These are phyloP conservation scores for Xylaria hypoxylon DNA, from an alignment of 2,329 filamentous ascomycete species.

Conservation along the genomic window DNA sequence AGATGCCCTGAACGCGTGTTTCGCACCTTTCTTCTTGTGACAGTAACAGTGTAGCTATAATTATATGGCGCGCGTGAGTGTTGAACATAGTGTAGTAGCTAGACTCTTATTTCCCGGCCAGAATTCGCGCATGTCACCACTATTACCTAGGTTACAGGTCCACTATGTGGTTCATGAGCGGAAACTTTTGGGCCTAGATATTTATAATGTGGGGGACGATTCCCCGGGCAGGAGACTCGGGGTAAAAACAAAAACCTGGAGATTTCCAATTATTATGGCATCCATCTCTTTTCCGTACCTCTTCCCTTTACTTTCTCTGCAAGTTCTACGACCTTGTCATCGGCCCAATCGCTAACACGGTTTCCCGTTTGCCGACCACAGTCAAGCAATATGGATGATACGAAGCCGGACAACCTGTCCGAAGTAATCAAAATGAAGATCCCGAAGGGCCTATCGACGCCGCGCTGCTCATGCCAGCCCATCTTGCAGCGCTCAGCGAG, in stretches of 20 bases:
- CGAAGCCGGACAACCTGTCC: slow-evolving; percentile 27
- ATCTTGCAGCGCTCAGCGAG: slow-evolving; percentile 38
- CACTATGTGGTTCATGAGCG: background rate
- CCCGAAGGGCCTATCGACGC: background rate
- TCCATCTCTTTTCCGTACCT: background rate
- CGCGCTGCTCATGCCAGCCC: slow-evolving; percentile 38
- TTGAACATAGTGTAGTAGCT: too few relatives aligned
- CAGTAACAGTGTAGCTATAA: too few relatives aligned
- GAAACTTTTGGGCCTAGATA: background rate
- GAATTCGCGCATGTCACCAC: background rate
- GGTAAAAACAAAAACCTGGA: background rate
- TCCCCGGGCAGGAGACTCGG: background rate
- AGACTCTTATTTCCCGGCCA: too few relatives aligned
- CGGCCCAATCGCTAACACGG: background rate
- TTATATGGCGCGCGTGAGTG: too few relatives aligned
- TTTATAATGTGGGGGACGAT: slow-evolving; percentile 4
- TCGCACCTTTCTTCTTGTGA: too few relatives aligned
- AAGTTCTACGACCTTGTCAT: too few relatives aligned
- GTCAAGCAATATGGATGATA: slow-evolving; percentile 24
- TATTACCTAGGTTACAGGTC: too few relatives aligned
- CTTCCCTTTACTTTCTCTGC: background rate
- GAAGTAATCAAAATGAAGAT: slow-evolving; percentile 30
- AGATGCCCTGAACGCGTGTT: too few relatives aligned
- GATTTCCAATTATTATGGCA: background rate
- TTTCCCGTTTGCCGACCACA: background rate